These are phyloP conservation scores for Mycena vitilis DNA, from an alignment of 768 basidiomycete genomes.

Conservation along the genomic window DNA sequence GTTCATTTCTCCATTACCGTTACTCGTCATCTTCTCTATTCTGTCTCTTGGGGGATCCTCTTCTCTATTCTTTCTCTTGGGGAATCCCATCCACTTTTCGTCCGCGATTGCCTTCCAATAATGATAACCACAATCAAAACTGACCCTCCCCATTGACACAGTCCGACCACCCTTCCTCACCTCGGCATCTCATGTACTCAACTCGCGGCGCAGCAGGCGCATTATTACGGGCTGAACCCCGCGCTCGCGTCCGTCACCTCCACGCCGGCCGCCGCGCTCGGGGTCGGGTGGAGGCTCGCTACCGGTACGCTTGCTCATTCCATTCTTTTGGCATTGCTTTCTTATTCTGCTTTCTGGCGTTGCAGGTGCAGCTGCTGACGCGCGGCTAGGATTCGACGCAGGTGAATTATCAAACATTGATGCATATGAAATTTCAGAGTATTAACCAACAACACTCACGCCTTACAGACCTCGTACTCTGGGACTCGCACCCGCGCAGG, in stretches of 20 bases:
- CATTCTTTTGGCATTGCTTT: not conserved
- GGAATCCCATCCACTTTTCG: not conserved
- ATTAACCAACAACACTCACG: not conserved
- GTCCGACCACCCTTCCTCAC: constrained; percentile 71
- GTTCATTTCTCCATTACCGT: not conserved
- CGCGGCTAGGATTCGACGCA: constrained; percentile 73
- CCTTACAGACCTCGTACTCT: constrained; percentile 61
- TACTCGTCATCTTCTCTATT: too few relatives aligned
- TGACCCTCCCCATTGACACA: too few relatives aligned
- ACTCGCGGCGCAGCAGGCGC: constrained; percentile 80
- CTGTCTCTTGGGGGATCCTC: not conserved
- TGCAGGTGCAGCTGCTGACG: too few relatives aligned
- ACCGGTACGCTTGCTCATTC: constrained; percentile 49
- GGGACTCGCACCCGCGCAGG: constrained; percentile 87
- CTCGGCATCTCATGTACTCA: constrained; percentile 74
- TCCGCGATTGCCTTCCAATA: too few relatives aligned
- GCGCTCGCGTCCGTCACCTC: constrained; percentile 70
- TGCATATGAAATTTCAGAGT: not conserved
- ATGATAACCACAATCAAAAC: too few relatives aligned
- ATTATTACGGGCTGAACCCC: constrained; percentile 71
- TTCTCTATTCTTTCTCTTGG: too few relatives aligned
- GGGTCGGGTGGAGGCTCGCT: constrained; percentile 73
- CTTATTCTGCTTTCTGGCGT: too few relatives aligned
- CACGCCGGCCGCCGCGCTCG: constrained; percentile 71
- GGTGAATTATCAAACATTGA: constrained; percentile 44